Conservation (phyloP, 1,284 basidiomycete species). For the Exobasidium cylindrosporum region DNA sequence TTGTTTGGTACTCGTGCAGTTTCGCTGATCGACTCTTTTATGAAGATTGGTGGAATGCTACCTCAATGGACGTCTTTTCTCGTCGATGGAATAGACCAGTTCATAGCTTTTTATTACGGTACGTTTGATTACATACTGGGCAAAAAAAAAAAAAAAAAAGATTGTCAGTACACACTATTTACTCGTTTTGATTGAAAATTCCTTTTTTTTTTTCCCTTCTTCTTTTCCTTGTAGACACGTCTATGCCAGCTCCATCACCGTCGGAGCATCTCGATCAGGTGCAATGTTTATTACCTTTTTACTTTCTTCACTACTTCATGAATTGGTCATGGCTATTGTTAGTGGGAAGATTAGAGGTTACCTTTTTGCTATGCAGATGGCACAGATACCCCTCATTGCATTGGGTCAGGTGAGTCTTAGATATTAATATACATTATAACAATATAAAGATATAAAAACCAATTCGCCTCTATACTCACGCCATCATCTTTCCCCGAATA, state of each 20-base stretch:
- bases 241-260: slow-evolving; percentile 75
- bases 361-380: slow-evolving; percentile 64
- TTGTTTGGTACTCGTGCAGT: slow-evolving; percentile 12
- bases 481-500: background rate
- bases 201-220: background rate
- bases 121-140: too few species aligned
- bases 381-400: slow-evolving; percentile 86
- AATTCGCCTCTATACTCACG: too few species aligned
- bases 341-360: slow-evolving; percentile 54
- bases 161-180: too few species aligned
- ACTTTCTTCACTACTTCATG: slow-evolving; percentile 65
- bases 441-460: too few species aligned
- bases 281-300: slow-evolving; percentile 92
- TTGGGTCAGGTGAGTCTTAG: slow-evolving; percentile 63
- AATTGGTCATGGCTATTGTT: slow-evolving; percentile 82
- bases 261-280: slow-evolving; percentile 68
- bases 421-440: too few species aligned
- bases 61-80: slow-evolving; percentile 86
- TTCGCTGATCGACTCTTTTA: slow-evolving; percentile 97
- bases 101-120: slow-evolving; percentile 11
- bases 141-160: too few species aligned
- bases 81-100: slow-evolving; percentile 47
- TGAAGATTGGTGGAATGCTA: slow-evolving; percentile 97
- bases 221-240: slow-evolving; percentile 87
- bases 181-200: background rate